Evolutionary conservation across 2,329 filamentous ascomycete species (phyloP), one percentile per base, ranked within the genome.

Genomic region (Fusarium haematococcum): DNA sequence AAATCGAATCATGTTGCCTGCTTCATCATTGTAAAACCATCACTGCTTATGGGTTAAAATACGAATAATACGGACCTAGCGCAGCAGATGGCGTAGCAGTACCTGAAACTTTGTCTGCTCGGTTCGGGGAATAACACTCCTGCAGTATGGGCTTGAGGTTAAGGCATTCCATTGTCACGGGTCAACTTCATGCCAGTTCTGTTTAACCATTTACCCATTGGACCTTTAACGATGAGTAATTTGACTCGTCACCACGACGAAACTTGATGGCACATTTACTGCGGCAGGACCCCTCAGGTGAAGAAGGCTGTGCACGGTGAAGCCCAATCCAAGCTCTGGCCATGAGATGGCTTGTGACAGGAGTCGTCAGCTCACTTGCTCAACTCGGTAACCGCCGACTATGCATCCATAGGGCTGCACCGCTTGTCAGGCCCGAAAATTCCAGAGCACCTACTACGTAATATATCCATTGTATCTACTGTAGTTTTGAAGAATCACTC

Each of bases 181-280:
- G 27, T 54, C 32, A 32, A 32, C 18, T 32, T 32, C 50, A 54
- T 54, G 20, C 50, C 50, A 54, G 50, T 54, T 43, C 27, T 20
- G 27, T 32, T 54, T 20, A n/a, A 14, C 27, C 27, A 20, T 20
- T n/a, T 54, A 30, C 50, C 50, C 11, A 32, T 30, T 32, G 27
- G 25, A n/a, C 16, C n/a, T 20, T 32, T 5, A 7, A 32, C 18
- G 50, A 18, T 32, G 18, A 52, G 48, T 14, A 52, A 54, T 54
- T 54, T 54, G 27, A 54, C 50, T 54, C 50, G 27, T 54, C 50
- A 52, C 48, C 48, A 54, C 50, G 50, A 54, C 50, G 50, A 54
- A 54, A 32, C 50, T 20, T 30, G 18, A 20, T 32, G 27, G 27
- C 25, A 32, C 18, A 32, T n/a, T 27, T 52, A 27, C 16, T 32